Base-by-base conservation (phyloP, 441 rosid genomes). In the Rhodomyrtus psidioides region DNA sequence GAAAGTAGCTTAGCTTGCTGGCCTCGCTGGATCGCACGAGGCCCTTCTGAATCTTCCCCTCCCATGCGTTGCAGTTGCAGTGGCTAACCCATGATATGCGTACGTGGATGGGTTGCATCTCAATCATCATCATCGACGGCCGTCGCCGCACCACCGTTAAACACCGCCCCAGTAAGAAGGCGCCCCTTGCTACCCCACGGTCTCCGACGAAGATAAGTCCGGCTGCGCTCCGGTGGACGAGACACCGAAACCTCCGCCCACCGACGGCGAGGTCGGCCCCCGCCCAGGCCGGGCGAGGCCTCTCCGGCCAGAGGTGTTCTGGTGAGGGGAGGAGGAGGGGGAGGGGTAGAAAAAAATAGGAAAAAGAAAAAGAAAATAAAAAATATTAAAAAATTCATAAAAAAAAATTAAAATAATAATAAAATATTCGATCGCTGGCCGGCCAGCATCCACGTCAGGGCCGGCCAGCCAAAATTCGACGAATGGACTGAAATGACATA, bases 241-340 rank as follows among this genome's bases (percentile, higher is more conserved):
- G n/a, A 93, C 91, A 81, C 83, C 87, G 9, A 87, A 90, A 27
- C 87, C 86, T 85, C 49, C 85, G n/a, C 86, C 89, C n/a, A n/a
- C n/a, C n/a, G n/a, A n/a, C n/a, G n/a, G n/a, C n/a, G n/a, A n/a
- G n/a, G n/a, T n/a, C n/a, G n/a, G n/a, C n/a, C n/a, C n/a, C n/a
- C n/a, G n/a, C n/a, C n/a, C n/a, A n/a, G n/a, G n/a, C n/a, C n/a
- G n/a, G n/a, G n/a, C n/a, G n/a, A n/a, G n/a, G n/a, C n/a, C n/a
- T n/a, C n/a, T n/a, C n/a, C n/a, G n/a, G n/a, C n/a, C n/a, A n/a
- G n/a, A n/a, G n/a, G n/a, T n/a, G n/a, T n/a, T n/a, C n/a, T n/a
- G n/a, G n/a, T n/a, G n/a, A n/a, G n/a, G n/a, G n/a, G n/a, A n/a
- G n/a, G n/a, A n/a, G n/a, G n/a, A n/a, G n/a, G n/a, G n/a, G n/a